Evolutionary conservation across 1,284 basidiomycete species (phyloP), one percentile per base, ranked within the genome.

Genomic region (Thecaphora thlaspeos): DNA sequence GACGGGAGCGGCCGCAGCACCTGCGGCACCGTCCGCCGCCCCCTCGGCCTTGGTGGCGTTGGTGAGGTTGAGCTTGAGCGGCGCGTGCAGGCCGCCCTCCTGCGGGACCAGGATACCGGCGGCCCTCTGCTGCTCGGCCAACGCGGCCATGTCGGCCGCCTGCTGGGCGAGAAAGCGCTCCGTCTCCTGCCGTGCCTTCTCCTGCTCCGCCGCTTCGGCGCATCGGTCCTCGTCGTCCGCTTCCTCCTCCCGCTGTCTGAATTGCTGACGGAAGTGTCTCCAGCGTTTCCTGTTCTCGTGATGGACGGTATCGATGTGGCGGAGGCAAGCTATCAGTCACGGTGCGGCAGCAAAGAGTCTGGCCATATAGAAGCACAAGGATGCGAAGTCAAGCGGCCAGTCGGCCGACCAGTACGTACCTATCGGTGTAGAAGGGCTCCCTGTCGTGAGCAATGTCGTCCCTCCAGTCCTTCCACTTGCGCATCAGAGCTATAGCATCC

Each of bases 101-200:
- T 43, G 18, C 15, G 61, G 64, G 12, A 70, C 55, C 15, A 69
- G 60, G 11, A 74, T 64, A 28, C 75, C 75, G 1, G 73, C 55
- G 14, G 59, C 59, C 8, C 67, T 57, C 55, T 71, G 72, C 48
- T 60, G 45, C 41, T 71, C 58, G 22, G 68, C 56, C 17, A 68
- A 46, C 32, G 55, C 59, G 32, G 67, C 68, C 68, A 73, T 71
- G 34, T 76, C 73, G 17, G 51, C 62, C 11, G 64, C 74, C 50
- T 75, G 72, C 51, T 70, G 45, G 2, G 63, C 71, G 14, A 75
- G 46, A 50, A 76, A 75, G 10, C 53, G 54, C 39, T 76, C 71
- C 7, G 68, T 61, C 51, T 75, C 75, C 14, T 54, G 39, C 43
- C 51, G 48, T 2, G 64, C 70, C 7, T 51, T 41, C 7, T 48